These are phyloP conservation scores for Eucalyptus polybractea DNA, from an alignment of 345 rosid species.

Conservation along the genomic window DNA sequence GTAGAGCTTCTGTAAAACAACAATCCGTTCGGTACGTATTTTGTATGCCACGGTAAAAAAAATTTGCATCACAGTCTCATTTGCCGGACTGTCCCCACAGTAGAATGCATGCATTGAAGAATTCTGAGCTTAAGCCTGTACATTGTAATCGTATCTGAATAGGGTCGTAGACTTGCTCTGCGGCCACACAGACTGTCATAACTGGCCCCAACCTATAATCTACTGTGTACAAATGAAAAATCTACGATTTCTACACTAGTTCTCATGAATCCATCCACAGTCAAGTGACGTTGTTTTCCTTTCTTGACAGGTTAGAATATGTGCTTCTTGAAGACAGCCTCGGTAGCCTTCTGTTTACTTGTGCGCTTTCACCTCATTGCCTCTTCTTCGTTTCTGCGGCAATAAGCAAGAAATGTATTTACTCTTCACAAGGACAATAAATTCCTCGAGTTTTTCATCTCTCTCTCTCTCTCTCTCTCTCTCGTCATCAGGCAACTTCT, in stretches of 20 bases:
- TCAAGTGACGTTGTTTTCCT: background rate
- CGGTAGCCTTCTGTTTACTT: background rate
- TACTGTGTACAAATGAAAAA: background rate
- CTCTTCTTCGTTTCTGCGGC: background rate
- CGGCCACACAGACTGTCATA: background rate
- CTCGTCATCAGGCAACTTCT: background rate
- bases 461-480: background rate
- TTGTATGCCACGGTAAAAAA: background rate
- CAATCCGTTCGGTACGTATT: background rate
- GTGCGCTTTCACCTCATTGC: background rate
- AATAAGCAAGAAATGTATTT: background rate
- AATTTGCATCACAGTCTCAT: background rate
- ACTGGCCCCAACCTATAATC: background rate
- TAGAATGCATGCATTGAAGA: background rate
- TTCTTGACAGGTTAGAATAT: background rate
- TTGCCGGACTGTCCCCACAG: background rate
- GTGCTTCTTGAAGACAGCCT: background rate
- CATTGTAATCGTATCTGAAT: background rate
- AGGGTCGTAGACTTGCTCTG: background rate
- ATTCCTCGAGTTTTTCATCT: background rate
- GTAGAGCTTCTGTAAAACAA: constrained; percentile 56
- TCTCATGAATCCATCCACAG: background rate
- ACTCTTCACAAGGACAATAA: background rate
- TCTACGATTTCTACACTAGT: background rate
- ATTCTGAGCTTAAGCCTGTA: background rate